Percentiles rank a stretch among this genome's conserved stretches.
These are phyloP conservation scores for Fusarium sp. DNA, from an alignment of 2,329 filamentous ascomycete genomes.

Conservation along the genomic window DNA sequence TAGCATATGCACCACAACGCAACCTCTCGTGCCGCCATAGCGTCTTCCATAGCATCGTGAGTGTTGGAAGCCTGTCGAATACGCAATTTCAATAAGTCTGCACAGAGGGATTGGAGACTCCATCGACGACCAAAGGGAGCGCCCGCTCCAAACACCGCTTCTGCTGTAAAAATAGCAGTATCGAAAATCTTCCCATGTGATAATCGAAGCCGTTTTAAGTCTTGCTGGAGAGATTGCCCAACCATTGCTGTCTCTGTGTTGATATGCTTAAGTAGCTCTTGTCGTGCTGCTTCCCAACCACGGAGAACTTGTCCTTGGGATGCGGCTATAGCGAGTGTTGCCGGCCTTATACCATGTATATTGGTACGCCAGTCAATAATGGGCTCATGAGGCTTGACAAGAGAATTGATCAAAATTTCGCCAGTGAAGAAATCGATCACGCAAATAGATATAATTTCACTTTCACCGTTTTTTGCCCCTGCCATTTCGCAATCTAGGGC, in stretches of 20 bases:
- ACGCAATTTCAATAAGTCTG: not conserved
- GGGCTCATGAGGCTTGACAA: not conserved
- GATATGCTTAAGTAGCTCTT: not conserved
- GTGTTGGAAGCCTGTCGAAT: not conserved
- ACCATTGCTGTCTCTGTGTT: not conserved
- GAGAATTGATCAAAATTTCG: not conserved
- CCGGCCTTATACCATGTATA: constrained; percentile 1
- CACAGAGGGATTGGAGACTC: not conserved
- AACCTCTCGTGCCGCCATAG: constrained; percentile 1
- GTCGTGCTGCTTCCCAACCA: not conserved
- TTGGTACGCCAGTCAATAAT: constrained; percentile 10
- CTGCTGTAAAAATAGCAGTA: not conserved
- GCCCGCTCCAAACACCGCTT: not conserved
- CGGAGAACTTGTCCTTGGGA: not conserved
- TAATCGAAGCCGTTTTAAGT: not conserved
- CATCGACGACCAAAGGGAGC: not conserved
- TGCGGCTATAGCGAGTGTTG: not conserved
- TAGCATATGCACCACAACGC: not conserved
- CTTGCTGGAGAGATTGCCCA: not conserved
- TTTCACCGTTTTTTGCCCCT: not conserved
- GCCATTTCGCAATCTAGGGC: constrained; percentile 16
- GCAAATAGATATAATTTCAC: constrained; percentile 10
- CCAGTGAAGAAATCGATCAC: constrained; percentile 17
- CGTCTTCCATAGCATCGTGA: not conserved
- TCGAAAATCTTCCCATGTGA: not conserved